Conservation (phyloP, 306 rosid genomes). For the Quercus gilva region DNA sequence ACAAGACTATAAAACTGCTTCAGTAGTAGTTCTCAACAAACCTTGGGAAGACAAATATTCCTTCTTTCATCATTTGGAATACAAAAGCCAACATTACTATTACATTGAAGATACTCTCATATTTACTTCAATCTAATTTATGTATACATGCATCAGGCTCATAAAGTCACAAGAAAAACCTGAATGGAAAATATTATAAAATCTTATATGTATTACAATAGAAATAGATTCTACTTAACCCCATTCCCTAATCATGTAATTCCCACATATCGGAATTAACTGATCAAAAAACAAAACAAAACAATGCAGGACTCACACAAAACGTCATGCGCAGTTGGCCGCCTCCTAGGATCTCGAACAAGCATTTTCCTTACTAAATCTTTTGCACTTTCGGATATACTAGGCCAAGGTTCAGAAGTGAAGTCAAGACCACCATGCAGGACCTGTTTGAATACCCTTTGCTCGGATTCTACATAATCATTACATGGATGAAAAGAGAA, state of each 20-base stretch:
- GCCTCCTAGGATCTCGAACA: constrained; percentile 76
- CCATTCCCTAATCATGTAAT: constrained; percentile 1
- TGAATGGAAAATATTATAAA: neutral
- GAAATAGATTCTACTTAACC: constrained; percentile 3
- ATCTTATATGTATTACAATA: neutral
- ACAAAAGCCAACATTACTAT: neutral
- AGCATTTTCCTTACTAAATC: constrained; percentile 96
- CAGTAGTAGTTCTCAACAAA: neutral
- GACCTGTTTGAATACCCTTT: constrained; percentile 93
- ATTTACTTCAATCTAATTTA: neutral
- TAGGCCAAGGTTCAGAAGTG: constrained; percentile 91
- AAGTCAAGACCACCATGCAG: constrained; percentile 88
- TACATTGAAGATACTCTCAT: neutral
- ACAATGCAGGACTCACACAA: constrained; percentile 59
- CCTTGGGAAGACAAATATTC: neutral
- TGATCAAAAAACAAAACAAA: constrained; percentile 14
- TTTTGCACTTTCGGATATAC: constrained; percentile 89
- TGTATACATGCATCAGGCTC: neutral
- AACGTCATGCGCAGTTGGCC: constrained; percentile 83
- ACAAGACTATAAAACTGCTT: neutral
- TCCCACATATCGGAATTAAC: constrained; percentile 6
- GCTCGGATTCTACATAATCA: constrained; percentile 57
- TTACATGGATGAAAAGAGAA: constrained; percentile 6
- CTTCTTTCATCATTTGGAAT: neutral
- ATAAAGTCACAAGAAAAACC: neutral